Evolutionary conservation across 2,329 filamentous ascomycete species (phyloP).

Genomic region (Fusarium tanahbumbuense): DNA sequence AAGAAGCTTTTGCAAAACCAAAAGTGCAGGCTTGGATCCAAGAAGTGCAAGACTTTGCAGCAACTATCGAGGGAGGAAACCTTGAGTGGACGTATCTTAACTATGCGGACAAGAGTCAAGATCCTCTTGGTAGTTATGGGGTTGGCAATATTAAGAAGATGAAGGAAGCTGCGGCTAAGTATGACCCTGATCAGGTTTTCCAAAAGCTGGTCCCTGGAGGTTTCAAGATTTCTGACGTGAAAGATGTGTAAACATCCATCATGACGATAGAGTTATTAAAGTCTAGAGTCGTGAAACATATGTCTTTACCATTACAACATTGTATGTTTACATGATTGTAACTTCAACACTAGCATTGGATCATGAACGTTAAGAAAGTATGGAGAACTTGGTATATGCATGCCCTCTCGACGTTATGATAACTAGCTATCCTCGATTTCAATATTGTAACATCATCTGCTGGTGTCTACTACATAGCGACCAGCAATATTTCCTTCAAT

Average conservation of each 20-base stretch:
- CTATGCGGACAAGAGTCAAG: conserved; percentile 36
- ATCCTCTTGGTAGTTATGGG: conserved; percentile 39
- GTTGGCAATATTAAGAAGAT: conserved; percentile 38
- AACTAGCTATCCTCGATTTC: neutral
- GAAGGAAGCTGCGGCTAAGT: conserved; percentile 33
- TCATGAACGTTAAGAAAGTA: fast-evolving
- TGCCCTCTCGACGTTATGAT: neutral
- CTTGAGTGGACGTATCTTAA: conserved; percentile 39
- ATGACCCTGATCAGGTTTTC: conserved; percentile 46
- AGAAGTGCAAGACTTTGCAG: conserved; percentile 13
- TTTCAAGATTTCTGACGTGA: conserved; percentile 40
- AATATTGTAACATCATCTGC: conserved; percentile 56
- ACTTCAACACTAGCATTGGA: fast-evolving
- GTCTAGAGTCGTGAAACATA: neutral
- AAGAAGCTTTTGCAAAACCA: conserved; percentile 19
- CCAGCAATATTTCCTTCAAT: conserved; percentile 74
- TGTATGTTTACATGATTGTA: fast-evolving
- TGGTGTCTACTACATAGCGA: conserved; percentile 79
- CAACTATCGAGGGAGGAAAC: conserved; percentile 28
- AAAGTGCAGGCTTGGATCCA: conserved; percentile 22
- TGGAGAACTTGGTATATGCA: fast-evolving
- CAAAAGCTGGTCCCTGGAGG: conserved; percentile 41
- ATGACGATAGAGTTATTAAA: neutral
- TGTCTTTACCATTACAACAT: neutral
- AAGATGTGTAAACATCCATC: neutral